Base-by-base conservation (phyloP, 352 stramenopile genomes). In the Pythium folliculosum region DNA sequence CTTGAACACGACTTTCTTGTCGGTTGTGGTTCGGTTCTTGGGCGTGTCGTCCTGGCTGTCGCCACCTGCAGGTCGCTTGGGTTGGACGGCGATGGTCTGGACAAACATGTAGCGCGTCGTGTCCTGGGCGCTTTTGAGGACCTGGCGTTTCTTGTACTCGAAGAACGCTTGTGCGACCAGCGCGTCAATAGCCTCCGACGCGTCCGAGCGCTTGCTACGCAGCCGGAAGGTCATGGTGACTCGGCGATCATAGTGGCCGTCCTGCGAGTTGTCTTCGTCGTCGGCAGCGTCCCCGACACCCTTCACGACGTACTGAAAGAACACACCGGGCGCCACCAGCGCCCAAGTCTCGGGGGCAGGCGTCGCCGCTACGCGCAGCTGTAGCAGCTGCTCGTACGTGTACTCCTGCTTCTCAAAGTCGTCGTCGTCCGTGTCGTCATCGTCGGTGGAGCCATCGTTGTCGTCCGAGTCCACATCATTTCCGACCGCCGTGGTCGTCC, bases 1-100 rank as follows among this genome's bases (percentile, higher is more conserved):
- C 63, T 94, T 88, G 72, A 88, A 75, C 22, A 61, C 44, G 16
- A 72, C 38, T 40, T 69, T 69, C 5, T 55, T 55, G 17, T 17
- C 47, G 14, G 55, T 71, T 22, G 37, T 17, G 10, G 14, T 17
- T 1, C 3, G 10, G 37, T 12, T 83, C 74, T 70, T 70, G 17
- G 55, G 45, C 7, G 21, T 37, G 23, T 62, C 83, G 67, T 94
- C 91, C n/a, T 72, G 22, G 59, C 55, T 25, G 45, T 73, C 48
- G 58, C 62, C 51, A 5, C 27, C 27, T 32, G 27, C 2, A 2
- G 37, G 37, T 43, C 10, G 37, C 37, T 10, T 54, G 23, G 30
- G 63, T 53, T 14, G 54, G 25, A 6, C 27, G 27, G 27, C 27
- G 27, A 63, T 23, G 7, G 56, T 63, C 38, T 60, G 61, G 14